Evolutionary conservation across 2,329 filamentous ascomycete species (phyloP), one percentile per base, ranked within the genome.

Genomic region (Cladorrhinum sp.): DNA sequence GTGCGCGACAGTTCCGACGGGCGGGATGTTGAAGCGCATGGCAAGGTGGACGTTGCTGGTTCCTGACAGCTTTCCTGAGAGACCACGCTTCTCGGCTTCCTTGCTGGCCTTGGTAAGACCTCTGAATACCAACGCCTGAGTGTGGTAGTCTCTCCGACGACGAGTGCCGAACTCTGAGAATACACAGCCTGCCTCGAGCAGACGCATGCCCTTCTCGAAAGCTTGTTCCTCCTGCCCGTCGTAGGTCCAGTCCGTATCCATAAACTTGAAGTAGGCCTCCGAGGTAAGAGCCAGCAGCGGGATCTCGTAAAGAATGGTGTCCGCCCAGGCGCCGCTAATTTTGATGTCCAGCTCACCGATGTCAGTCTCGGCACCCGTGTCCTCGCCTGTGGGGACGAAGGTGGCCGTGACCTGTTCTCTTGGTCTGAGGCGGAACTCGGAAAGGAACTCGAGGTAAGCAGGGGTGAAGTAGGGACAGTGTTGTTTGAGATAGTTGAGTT

Each of bases 271-370:
- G 78, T 97, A 99, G 55, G 95, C 92, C 75, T 99, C 94, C 53
- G 92, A 97, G 1, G 94, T 91, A 65, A 99, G 76, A 2, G 96
- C 92, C 20, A 99, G 82, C 21, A 99, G 82, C 0, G 95, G 95
- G 61, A 99, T 97, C 77, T 99, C 95, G 77, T 99, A 99, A 23
- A 99, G 84, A 61, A 99, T 99, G 0, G 95, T 98, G 67, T 97
- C 92, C 8, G 92, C 84, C 95, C 95, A 99, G 58, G 87, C 80
- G 9, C 95, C 95, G 68, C 87, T 86, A 65, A 96, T 88, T 46
- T 86, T 79, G 65, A 98, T 86, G 67, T 88, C 80, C 55, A 97
- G 78, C 62, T 93, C 88, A 49, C 95, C 95, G 49, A 88, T 69
- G 61, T 88, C 86, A 2, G 85, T 79, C 54, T 89, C 86, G 46